phyloP scores from a whole-genome alignment of 1,139 yeast species.

The Kodamaea ohmeri region DNA sequence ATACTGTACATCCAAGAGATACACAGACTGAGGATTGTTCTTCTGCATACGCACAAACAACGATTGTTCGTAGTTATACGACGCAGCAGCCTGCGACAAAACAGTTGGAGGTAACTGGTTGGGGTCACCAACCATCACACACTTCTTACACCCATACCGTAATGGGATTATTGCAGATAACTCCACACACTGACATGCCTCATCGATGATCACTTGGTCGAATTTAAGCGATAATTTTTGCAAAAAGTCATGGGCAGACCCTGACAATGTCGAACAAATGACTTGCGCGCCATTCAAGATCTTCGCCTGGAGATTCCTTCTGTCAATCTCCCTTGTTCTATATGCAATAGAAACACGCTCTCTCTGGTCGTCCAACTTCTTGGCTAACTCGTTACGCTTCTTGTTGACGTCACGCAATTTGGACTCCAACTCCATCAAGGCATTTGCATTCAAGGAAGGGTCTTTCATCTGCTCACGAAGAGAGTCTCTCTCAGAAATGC shows the following conservation, averaged over 20 bases:
- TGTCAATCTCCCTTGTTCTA: constrained; percentile 76
- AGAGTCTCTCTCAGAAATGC: constrained; percentile 50
- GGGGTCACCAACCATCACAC: constrained; percentile 99
- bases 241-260: constrained; percentile 88
- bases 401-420: constrained; percentile 54
- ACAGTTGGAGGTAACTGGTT: constrained; percentile 98
- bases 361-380: constrained; percentile 73
- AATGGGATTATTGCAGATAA: constrained; percentile 88
- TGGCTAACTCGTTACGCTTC: constrained; percentile 66
- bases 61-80: constrained; percentile 81
- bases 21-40: constrained; percentile 56
- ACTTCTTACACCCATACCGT: constrained; percentile 84
- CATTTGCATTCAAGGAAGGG: constrained; percentile 32
- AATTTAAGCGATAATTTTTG: constrained; percentile 72
- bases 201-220: constrained; percentile 95
- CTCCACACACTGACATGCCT: constrained; percentile 98
- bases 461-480: constrained; percentile 40
- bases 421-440: constrained; percentile 43
- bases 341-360: constrained; percentile 65
- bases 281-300: constrained; percentile 78
- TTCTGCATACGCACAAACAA: constrained; percentile 92
- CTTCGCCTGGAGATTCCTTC: constrained; percentile 69
- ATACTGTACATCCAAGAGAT: constrained; percentile 88
- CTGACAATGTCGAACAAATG: constrained; percentile 90
- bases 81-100: constrained; percentile 84